Evolutionary conservation across 2,329 filamentous ascomycete species (phyloP).

Genomic region (Pleurostoma richardsiae): DNA sequence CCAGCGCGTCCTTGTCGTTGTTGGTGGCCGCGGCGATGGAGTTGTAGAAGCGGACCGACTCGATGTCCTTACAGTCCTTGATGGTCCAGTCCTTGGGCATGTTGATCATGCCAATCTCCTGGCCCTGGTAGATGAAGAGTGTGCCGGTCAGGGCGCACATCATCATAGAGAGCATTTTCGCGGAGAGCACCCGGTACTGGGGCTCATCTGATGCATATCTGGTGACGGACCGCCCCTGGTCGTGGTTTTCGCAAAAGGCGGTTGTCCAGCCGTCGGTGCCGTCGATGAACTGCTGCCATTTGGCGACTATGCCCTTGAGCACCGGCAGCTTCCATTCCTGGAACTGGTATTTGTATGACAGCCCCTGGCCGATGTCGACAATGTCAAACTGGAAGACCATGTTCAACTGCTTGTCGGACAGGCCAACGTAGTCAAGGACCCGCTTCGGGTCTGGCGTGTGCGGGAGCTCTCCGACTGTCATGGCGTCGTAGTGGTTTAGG

Average conservation of each 20-base stretch:
- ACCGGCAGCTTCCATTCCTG: conserved; percentile 40
- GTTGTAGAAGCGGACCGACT: conserved; percentile 41
- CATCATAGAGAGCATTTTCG: conserved; percentile 50
- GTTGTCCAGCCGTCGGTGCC: conserved; percentile 54
- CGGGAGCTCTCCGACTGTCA: conserved; percentile 68
- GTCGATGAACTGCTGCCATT: conserved; percentile 46
- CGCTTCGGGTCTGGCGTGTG: conserved; percentile 52
- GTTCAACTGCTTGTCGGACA: conserved; percentile 53
- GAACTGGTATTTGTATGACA: conserved; percentile 47
- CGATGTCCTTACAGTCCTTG: conserved; percentile 42
- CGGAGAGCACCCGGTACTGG: conserved; percentile 34
- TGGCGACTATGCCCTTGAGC: conserved; percentile 40
- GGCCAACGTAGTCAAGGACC: conserved; percentile 56
- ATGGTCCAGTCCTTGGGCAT: conserved; percentile 42
- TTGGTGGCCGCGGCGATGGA: conserved; percentile 13
- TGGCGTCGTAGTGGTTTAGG: conserved; percentile 55
- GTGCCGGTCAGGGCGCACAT: conserved; percentile 44
- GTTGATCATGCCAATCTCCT: conserved; percentile 57
- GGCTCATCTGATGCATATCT: conserved; percentile 42
- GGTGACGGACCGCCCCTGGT: conserved; percentile 51
- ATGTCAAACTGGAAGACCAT: conserved; percentile 69
- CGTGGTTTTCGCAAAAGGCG: conserved; percentile 60
- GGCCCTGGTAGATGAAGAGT: conserved; percentile 55
- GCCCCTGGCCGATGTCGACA: conserved; percentile 54
- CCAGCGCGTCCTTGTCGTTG: conserved; percentile 30